These are phyloP conservation scores for Fusarium sp. DNA, from an alignment of 2,329 filamentous ascomycete genomes.

Conservation along the genomic window DNA sequence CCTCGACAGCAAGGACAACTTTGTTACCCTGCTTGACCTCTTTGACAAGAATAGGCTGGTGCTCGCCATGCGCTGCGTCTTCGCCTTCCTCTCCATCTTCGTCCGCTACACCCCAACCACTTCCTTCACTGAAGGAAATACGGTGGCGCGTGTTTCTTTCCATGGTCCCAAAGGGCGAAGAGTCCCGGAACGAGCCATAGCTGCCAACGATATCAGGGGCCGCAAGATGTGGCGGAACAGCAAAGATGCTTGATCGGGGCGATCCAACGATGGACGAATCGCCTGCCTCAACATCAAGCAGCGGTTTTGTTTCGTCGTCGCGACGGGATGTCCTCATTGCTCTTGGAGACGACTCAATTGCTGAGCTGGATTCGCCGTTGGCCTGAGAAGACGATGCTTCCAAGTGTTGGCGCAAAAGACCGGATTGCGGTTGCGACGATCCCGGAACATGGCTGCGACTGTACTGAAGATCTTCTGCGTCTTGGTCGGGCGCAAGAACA, in stretches of 20 bases:
- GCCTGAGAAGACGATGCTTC: conserved; percentile 50
- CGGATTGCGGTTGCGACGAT: conserved; percentile 49
- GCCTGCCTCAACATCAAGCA: conserved; percentile 58
- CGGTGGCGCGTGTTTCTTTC: conserved; percentile 51
- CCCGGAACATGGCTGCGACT: conserved; percentile 55
- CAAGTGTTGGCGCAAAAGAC: conserved; percentile 65
- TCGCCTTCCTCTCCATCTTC: conserved; percentile 42
- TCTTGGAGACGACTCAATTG: conserved; percentile 27
- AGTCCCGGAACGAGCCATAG: conserved; percentile 66
- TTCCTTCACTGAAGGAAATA: conserved; percentile 60
- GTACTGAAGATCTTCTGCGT: conserved; percentile 53
- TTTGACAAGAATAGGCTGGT: conserved; percentile 84
- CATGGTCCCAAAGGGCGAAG: conserved; percentile 64
- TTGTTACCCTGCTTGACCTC: conserved; percentile 90
- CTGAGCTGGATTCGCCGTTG: conserved; percentile 41
- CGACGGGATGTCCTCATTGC: conserved; percentile 45
- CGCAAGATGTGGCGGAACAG: conserved; percentile 69
- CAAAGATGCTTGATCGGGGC: conserved; percentile 61
- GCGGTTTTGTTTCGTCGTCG: conserved; percentile 61
- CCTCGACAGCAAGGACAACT: conserved; percentile 84
- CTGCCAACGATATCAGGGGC: conserved; percentile 78
- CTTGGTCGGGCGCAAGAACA: conserved; percentile 67
- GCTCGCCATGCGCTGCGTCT: conserved; percentile 63
- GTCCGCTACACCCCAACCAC: conserved; percentile 52
- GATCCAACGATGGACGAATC: conserved; percentile 46